Conservation (phyloP, 164 flowering plant genomes). For the Liquidambar formosana region DNA sequence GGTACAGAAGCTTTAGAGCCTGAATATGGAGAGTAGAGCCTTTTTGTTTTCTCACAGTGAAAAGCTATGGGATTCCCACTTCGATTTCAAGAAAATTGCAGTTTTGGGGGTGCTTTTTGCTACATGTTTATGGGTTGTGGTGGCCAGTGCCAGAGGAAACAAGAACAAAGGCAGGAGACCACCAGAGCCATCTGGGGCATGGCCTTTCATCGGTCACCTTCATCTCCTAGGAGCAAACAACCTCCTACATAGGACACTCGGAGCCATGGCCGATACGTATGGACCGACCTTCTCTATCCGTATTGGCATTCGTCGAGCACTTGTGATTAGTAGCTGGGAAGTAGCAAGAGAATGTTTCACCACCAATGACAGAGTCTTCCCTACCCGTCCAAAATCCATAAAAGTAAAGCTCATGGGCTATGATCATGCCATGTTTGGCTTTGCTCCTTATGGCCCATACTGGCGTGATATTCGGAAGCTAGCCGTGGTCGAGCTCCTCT, state of each 20-base stretch:
- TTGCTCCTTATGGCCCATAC: constrained; percentile 47
- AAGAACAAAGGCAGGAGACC: neutral
- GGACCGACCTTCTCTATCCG: constrained; percentile 37
- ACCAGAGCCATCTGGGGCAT: constrained; percentile 30
- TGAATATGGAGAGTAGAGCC: no score
- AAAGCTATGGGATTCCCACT: no score
- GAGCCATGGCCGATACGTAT: constrained; percentile 37
- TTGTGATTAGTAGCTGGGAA: constrained; percentile 40
- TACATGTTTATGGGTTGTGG: no score
- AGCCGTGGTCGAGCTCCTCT: constrained; percentile 34
- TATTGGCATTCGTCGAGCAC: constrained; percentile 28
- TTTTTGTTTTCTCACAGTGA: no score
- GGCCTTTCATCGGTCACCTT: constrained; percentile 43
- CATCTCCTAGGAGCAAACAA: constrained; percentile 17
- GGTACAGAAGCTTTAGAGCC: no score
- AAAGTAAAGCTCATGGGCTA: constrained; percentile 26
- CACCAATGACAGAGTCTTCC: constrained; percentile 29
- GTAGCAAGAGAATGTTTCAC: constrained; percentile 44
- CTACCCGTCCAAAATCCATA: constrained; percentile 23
- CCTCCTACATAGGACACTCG: constrained; percentile 19
- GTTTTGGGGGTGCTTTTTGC: no score
- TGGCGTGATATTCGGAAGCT: constrained; percentile 53
- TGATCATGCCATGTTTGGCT: constrained; percentile 35
- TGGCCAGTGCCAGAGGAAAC: no score
- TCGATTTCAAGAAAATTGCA: no score